Base-by-base conservation (phyloP, 1,284 basidiomycete species). In the Ceratobasidium sp. region DNA sequence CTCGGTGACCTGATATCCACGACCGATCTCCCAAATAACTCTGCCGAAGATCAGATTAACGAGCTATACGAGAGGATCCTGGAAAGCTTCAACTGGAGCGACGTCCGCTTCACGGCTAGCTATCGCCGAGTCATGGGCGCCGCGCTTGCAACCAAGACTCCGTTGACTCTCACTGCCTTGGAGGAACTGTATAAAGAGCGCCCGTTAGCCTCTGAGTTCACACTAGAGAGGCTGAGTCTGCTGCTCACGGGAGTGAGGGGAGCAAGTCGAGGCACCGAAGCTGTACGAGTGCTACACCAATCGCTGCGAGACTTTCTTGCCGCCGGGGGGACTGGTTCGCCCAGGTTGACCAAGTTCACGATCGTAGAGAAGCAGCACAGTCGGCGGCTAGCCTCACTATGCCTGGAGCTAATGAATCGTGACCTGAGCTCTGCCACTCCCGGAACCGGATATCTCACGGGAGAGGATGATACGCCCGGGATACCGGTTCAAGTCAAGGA, bases 111-210 rank as follows among this genome's bases (percentile, higher is more conserved):
- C 66, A 80, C 79, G 2, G 78, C 79, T 20, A 78, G 78, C 18
- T 83, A 82, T 68, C 70, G 79, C 5, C 28, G 73, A 7, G 56
- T 82, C 23, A 80, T 83, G 75, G 82, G 83, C 20, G 66, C 81
- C 12, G 81, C 83, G 42, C 68, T 83, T n/a, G 81, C 81, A 12
- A 73, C 20, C 56, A 63, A 73, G 26, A 28, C 58, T 18, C 58
- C 71, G 18, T 13, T 73, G 42, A 73, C 58, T 2, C 26, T 73
- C 26, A n/a, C 56, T 10, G 60, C 71, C 6, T 18, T 49, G 58
- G 51, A 18, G 10, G 56, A 28, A 18, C n/a, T 73, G 26, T 63
- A 51, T 53, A 7, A 58, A 33, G 33, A 33, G 5, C 46, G 10
- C 46, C 13, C 12, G 1, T 7, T 13, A 13, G 71, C 23, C 1